Evolutionary conservation across 2,329 filamentous ascomycete genomes (phyloP), one percentile per base, ranked within the genome.

Genomic region (Alternaria triticimaculans): DNA sequence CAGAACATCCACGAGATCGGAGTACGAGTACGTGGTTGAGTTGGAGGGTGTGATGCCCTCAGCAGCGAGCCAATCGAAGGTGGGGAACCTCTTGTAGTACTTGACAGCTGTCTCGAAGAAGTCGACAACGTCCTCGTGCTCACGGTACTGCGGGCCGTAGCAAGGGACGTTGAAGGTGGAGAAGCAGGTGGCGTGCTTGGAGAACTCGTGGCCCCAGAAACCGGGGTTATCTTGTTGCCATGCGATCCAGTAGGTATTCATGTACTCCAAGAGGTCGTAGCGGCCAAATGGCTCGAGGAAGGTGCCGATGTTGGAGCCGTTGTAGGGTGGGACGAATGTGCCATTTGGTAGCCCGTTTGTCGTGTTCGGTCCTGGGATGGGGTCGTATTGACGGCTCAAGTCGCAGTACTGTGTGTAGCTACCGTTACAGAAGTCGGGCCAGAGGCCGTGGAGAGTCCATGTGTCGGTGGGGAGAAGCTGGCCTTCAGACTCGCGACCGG

Each of bases 371-470:
- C 83, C 84, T 0, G 87, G 87, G 14, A 77, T 72, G 1, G 88
- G 89, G 72, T 91, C 89, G 68, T 89, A 91, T 76, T 91, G 89
- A 0, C 89, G 86, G 56, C 75, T 84, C 54, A 89, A 74, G 72
- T 91, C 89, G 78, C 89, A 91, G 78, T 90, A 92, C 66, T 91
- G 88, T 0, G 88, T 90, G 74, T 87, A 91, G 1, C 83, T 85
- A 50, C 88, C 87, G 79, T 84, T 80, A 67, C 83, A 85, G 64
- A 82, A 85, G 66, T 74, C 72, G 1, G 72, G 72, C 72, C 72
- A 72, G 11, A 67, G 25, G 23, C 88, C 88, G 69, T 90, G 88
- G 11, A 90, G 80, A 0, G 85, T 87, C 86, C 87, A 91, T 4
- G 83, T 81, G 46, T 88, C 78, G 48, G 80, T 75, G 2, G 89